Base-by-base conservation (phyloP, 805 yeast genomes). In the Ogataea zsoltii region DNA sequence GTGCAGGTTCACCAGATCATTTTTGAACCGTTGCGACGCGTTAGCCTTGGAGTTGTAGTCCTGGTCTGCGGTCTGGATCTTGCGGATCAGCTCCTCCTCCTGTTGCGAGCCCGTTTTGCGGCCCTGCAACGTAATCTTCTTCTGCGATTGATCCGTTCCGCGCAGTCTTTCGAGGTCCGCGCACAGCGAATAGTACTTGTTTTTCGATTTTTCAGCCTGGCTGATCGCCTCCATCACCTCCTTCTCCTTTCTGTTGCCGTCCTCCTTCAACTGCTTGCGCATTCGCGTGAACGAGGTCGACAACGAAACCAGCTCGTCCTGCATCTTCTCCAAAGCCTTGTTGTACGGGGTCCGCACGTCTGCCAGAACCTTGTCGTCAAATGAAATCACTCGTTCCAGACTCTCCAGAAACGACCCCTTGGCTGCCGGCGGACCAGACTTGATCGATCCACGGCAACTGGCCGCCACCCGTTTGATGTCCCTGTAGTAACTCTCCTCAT, bases 171-270 rank as follows among this genome's bases (percentile, higher is more conserved):
- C 97, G 64, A 88, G 77, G 56, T 94, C 98, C 43, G 82, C 85
- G 58, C 97, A 89, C 19, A 90, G 68, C 42, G 87, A 82, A 59
- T 79, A 80, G 63, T 94, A 92, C 62, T 81, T 82, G 29, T 70
- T 56, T 64, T 86, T 88, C 13, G 97, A 95, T 76, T 92, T 92
- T 53, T 88, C 96, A 1, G 96, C 97, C 34, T 79, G 77, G 45
- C 74, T 71, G 40, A 90, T 91, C 6, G 96, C 82, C 46, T 94
- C 98, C 11, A 74, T 60, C 29, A 90, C 91, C 48, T 85, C 95
- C 60, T 86, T 89, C 61, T 94, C 99, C 55, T 83, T 79, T 39
- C 87, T 74, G 57, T 80, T 76, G 34, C 90, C 88, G 46, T 86
- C 87, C 38, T 94, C 98, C 63, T 94, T 94, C 43, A 82, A 69